Evolutionary conservation across 2,329 filamentous ascomycete genomes (phyloP), one percentile per base, ranked within the genome.

Genomic region (Lecanicillium sp.): DNA sequence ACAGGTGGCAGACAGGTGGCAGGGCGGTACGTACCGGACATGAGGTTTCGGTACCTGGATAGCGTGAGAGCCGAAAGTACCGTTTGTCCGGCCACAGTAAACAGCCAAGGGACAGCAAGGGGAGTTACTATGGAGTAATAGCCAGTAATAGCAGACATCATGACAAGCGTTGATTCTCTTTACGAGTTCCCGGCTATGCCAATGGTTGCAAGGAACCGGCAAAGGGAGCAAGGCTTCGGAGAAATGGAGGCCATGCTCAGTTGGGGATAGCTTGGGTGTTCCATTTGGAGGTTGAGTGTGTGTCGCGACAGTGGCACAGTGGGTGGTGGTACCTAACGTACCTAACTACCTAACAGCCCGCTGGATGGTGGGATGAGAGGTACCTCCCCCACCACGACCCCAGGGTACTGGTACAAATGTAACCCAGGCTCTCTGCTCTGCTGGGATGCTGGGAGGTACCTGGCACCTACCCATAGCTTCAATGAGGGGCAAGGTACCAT

Each of bases 31-130:
- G 27, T 29, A 29, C 27, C 27, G 27, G 27, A 29, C 27, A n/a
- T n/a, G n/a, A n/a, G n/a, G n/a, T n/a, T n/a, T n/a, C n/a, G n/a
- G 33, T 46, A 38, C 43, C 43, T 46, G 43, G 43, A 39, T 46
- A 19, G 44, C 30, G 14, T 23, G 21, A 30, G 12, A 46, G 35
- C 44, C 44, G 44, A 46, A 44, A 46, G 44, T 46, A 46, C 44
- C 44, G 15, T 46, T 46, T 29, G 44, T 46, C 44, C 44, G 44
- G 44, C 44, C 44, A 35, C n/a, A n/a, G n/a, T n/a, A n/a, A n/a
- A n/a, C n/a, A n/a, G n/a, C n/a, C n/a, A n/a, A n/a, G n/a, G n/a
- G n/a, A n/a, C n/a, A n/a, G n/a, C n/a, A n/a, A n/a, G n/a, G n/a
- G n/a, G n/a, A n/a, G n/a, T n/a, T n/a, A 39, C 2, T 15, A 40